Conservation (phyloP, 371 early-diverging fungal species). For the Mortierella sp. region DNA sequence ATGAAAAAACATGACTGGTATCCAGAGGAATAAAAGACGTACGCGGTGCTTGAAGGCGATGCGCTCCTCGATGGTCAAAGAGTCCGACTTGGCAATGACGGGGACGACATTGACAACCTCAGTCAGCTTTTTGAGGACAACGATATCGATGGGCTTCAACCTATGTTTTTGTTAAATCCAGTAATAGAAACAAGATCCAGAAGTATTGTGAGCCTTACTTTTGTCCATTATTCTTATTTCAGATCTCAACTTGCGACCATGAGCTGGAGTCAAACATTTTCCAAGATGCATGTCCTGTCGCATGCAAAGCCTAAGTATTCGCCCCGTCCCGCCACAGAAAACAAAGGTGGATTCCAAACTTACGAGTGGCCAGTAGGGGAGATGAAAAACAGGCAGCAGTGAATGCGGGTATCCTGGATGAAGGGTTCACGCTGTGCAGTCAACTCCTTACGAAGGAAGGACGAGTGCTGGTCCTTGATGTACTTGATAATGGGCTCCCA, state of each 20-base stretch:
- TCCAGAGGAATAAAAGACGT: constrained; percentile 37
- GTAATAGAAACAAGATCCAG: constrained; percentile 16
- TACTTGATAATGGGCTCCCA: constrained; percentile 94
- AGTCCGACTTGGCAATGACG: constrained; percentile 91
- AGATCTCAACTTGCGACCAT: not conserved
- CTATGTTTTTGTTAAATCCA: constrained; percentile 40
- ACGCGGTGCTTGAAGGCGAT: constrained; percentile 79
- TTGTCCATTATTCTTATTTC: not conserved
- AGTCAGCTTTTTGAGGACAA: constrained; percentile 78
- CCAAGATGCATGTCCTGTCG: not conserved
- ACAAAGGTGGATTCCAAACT: constrained; percentile 18
- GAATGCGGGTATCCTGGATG: constrained; percentile 89
- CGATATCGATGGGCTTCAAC: constrained; percentile 85
- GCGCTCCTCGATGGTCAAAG: constrained; percentile 86
- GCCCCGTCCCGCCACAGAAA: not conserved
- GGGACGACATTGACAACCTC: constrained; percentile 87
- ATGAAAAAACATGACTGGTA: not conserved
- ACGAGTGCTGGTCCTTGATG: constrained; percentile 93
- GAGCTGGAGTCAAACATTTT: constrained; percentile 17
- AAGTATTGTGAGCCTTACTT: constrained; percentile 25
- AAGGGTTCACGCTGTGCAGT: constrained; percentile 88
- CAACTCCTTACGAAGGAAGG: constrained; percentile 89
- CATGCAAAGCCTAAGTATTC: constrained; percentile 3
- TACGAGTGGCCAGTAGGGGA: constrained; percentile 83
- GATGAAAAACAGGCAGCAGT: constrained; percentile 86